A percentile compares a stretch with the other conserved stretches of the same genome.
These are phyloP conservation scores for Apiospora rasikravindrae DNA, from an alignment of 2,329 filamentous ascomycete genomes.

Conservation along the genomic window DNA sequence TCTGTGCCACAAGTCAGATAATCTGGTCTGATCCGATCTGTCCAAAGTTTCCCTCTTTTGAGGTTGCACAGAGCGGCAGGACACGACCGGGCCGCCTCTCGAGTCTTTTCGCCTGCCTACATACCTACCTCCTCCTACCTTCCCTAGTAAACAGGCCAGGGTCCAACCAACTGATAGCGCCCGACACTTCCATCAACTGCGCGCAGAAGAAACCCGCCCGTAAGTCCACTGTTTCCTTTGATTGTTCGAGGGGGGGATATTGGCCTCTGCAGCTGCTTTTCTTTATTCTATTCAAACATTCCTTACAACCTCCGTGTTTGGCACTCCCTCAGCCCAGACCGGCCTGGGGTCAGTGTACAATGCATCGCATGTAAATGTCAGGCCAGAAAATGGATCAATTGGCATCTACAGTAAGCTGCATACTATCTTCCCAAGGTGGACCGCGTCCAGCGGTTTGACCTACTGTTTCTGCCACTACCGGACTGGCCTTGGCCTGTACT, in stretches of 20 bases:
- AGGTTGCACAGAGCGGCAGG: slow-evolving; percentile 1
- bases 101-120: not conserved
- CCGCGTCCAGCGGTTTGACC: not conserved
- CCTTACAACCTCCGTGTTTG: slow-evolving; percentile 15
- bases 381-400: not conserved
- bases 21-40: not conserved
- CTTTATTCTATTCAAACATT: slow-evolving; percentile 10
- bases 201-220: not conserved
- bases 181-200: not conserved
- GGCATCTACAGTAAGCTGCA: slow-evolving; percentile 14
- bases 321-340: not conserved
- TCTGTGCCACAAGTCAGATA: not conserved
- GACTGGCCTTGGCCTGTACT: not conserved
- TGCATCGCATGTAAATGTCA: slow-evolving; percentile 6
- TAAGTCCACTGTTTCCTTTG: not conserved
- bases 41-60: not conserved
- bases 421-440: slow-evolving; percentile 1
- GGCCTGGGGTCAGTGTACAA: slow-evolving; percentile 12
- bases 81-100: slow-evolving; percentile 1
- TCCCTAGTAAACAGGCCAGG: not conserved
- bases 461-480: slow-evolving; percentile 1
- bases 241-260: not conserved
- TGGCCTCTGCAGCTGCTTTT: not conserved
- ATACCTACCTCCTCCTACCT: not conserved
- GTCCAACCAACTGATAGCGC: not conserved